Evolutionary conservation across 129 eudicot species (phyloP).

Genomic region (Smallanthus sonchifolius): DNA sequence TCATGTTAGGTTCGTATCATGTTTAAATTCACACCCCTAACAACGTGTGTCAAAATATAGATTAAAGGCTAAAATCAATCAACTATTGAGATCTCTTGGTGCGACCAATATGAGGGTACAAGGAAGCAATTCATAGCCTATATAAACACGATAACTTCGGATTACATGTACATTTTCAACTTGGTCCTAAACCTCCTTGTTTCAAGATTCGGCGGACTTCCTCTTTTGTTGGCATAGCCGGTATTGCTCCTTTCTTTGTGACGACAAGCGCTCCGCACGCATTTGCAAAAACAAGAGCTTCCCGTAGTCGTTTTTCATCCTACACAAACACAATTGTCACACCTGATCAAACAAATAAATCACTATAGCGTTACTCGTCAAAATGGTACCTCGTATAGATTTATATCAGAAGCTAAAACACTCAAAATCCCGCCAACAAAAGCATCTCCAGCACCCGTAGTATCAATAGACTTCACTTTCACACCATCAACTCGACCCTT

Average conservation of each 20-base stretch:
- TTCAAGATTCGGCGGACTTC: slow-evolving; percentile 45
- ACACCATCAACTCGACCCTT: slow-evolving; percentile 39
- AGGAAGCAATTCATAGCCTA: too few relatives aligned
- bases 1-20: too few relatives aligned
- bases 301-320: slow-evolving; percentile 68
- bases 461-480: slow-evolving; percentile 34
- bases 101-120: too few relatives aligned
- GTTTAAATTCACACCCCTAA: too few relatives aligned
- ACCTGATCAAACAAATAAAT: background rate
- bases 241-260: slow-evolving; percentile 77
- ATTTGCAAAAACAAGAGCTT: slow-evolving; percentile 86
- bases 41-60: too few relatives aligned
- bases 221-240: slow-evolving; percentile 73
- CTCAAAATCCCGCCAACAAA: slow-evolving; percentile 53
- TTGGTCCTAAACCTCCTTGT: background rate
- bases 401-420: slow-evolving; percentile 53
- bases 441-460: slow-evolving; percentile 46
- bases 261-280: slow-evolving; percentile 85
- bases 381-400: slow-evolving; percentile 46
- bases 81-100: too few relatives aligned
- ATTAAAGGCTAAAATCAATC: too few relatives aligned
- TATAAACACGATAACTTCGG: too few relatives aligned
- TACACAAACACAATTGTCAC: slow-evolving; percentile 14
- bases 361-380: background rate
- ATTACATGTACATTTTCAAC: background rate